Evolutionary conservation across 257 asterid species (phyloP).

Genomic region (Solanum bulbocastanum): DNA sequence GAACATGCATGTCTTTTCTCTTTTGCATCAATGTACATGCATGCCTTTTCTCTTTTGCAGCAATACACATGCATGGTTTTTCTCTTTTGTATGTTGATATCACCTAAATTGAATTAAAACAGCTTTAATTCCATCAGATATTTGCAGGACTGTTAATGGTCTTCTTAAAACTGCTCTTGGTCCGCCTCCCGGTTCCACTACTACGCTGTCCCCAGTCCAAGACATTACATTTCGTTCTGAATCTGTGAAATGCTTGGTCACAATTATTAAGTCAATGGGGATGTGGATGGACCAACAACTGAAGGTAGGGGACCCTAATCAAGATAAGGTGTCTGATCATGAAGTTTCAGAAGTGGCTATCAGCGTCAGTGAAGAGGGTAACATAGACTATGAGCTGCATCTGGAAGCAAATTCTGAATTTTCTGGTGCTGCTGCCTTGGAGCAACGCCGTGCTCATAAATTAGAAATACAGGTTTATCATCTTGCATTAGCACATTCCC

Average conservation of each 20-base stretch:
- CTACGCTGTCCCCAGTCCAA: constrained; percentile 83
- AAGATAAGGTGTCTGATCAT: constrained; percentile 39
- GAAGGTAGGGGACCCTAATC: constrained; percentile 59
- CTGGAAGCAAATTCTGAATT: constrained; percentile 55
- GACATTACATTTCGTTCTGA: constrained; percentile 92
- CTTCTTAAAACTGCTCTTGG: constrained; percentile 96
- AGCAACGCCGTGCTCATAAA: constrained; percentile 94
- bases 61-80: background rate
- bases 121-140: constrained; percentile 35
- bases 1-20: background rate
- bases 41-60: background rate
- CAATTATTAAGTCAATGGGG: constrained; percentile 86
- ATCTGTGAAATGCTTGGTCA: constrained; percentile 90
- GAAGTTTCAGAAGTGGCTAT: constrained; percentile 42
- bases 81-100: background rate
- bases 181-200: constrained; percentile 90
- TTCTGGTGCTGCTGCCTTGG: constrained; percentile 75
- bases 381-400: constrained; percentile 61
- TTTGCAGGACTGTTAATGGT: constrained; percentile 94
- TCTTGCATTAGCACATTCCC: background rate
- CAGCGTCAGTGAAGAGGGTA: constrained; percentile 45
- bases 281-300: constrained; percentile 97
- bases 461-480: constrained; percentile 79
- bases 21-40: background rate
- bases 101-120: constrained; percentile 20